A percentile compares a stretch with the other conserved stretches of the same genome.
These are phyloP conservation scores for Calonectria montana DNA, from an alignment of 2,329 filamentous ascomycete genomes.

Conservation along the genomic window DNA sequence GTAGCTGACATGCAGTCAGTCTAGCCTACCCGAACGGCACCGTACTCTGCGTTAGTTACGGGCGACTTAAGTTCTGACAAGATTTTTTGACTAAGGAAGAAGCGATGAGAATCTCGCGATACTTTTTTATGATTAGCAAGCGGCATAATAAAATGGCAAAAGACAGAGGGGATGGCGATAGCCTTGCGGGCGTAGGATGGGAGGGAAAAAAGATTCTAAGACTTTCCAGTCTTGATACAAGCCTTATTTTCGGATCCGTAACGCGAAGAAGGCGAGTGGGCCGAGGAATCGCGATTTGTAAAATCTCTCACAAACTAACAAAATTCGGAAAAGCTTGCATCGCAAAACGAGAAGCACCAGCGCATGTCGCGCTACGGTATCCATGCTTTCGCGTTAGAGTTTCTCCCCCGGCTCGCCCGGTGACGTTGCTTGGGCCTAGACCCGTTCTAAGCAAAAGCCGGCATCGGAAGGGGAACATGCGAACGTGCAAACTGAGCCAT, in stretches of 20 bases:
- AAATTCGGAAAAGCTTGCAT: not conserved
- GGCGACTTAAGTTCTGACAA: not conserved
- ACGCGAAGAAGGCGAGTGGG: not conserved
- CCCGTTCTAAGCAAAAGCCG: not conserved
- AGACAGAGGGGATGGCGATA: no score
- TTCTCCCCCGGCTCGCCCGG: not conserved
- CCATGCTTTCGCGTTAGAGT: not conserved
- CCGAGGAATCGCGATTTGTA: not conserved
- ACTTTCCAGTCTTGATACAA: not conserved
- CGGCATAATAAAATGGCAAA: no score
- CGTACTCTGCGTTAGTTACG: not conserved
- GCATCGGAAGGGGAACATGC: not conserved
- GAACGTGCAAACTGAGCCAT: no score
- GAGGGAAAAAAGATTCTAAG: not conserved
- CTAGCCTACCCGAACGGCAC: not conserved
- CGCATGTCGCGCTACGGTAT: not conserved
- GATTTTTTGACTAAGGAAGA: not conserved
- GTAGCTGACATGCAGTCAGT: not conserved
- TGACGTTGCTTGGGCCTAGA: not conserved
- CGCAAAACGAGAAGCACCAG: not conserved
- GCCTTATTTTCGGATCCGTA: not conserved
- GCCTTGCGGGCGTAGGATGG: no score
- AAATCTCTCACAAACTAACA: not conserved
- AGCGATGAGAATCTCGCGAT: no score
- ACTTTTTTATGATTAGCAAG: no score